phyloP scores from a whole-genome alignment of 2,329 filamentous ascomycete species.

The Sordariomycetes sp. region DNA sequence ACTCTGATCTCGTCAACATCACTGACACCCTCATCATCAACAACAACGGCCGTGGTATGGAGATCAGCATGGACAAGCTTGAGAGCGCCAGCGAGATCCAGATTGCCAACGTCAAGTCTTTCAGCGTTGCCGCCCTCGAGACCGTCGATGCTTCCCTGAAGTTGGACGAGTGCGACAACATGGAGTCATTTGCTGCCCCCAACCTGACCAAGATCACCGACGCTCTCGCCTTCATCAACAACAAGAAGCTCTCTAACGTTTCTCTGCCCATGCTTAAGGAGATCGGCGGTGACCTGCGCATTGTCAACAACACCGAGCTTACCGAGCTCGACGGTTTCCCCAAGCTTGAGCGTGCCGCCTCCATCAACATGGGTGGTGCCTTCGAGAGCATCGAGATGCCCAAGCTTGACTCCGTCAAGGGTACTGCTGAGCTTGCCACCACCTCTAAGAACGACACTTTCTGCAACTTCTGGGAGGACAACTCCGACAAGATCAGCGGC shows the following conservation, averaged over 20 bases:
- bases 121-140: slow-evolving; percentile 65
- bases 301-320: slow-evolving; percentile 84
- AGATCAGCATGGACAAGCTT: slow-evolving; percentile 69
- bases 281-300: slow-evolving; percentile 70
- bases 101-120: slow-evolving; percentile 66
- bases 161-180: slow-evolving; percentile 68
- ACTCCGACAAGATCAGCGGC: slow-evolving; percentile 32
- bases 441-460: slow-evolving; percentile 52
- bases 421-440: slow-evolving; percentile 61
- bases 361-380: slow-evolving; percentile 75
- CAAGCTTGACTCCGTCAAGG: slow-evolving; percentile 55
- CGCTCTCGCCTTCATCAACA: slow-evolving; percentile 52
- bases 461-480: slow-evolving; percentile 37
- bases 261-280: slow-evolving; percentile 59
- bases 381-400: slow-evolving; percentile 73
- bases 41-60: slow-evolving; percentile 68
- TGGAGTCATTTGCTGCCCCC: slow-evolving; percentile 50
- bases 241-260: slow-evolving; percentile 60
- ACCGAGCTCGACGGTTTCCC: slow-evolving; percentile 57
- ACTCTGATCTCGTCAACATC: slow-evolving; percentile 70
- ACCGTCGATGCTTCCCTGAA: slow-evolving; percentile 70
- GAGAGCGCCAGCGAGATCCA: slow-evolving; percentile 40
- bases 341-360: slow-evolving; percentile 63
- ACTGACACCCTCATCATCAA: slow-evolving; percentile 62
- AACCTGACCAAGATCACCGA: slow-evolving; percentile 61